Base-by-base conservation (phyloP, 2,329 filamentous ascomycete species). In the Cladosporium sp. region DNA sequence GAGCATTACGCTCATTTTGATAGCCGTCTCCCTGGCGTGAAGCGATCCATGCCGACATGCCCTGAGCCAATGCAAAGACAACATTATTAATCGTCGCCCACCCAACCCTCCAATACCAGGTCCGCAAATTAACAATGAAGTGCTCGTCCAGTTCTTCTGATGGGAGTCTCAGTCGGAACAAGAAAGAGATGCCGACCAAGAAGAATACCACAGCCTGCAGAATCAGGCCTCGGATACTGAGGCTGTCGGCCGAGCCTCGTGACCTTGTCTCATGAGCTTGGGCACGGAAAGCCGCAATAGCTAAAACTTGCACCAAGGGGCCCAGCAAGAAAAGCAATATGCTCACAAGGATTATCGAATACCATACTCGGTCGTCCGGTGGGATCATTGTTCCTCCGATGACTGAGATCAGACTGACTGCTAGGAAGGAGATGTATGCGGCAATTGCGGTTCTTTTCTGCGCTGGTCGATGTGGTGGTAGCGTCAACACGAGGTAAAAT, bases 41-140 rank as follows among this genome's bases (percentile, higher is more conserved):
- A n/a, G 30, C n/a, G 13, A 36, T 20, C 30, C 16, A 45, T 13
- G 30, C 30, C 27, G 25, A 19, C 7, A 45, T 15, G 8, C 42
- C 42, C 8, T 45, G 42, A 45, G 30, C 30, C 16, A 45, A 6
- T 5, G 42, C 42, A 11, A 46, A 46, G 20, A 46, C 15, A 20
- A 38, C 9, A 15, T 46, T 46, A 9, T 46, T 46, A 19, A 46
- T 29, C 8, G 33, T 46, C 15, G 43, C 22, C 43, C 20, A 38
- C 19, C 33, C 43, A 7, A 38, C 8, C 15, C 19, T 46, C 33
- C 43, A 46, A 20, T 38, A 46, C 33, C 43, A 46, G 11, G 15
- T 27, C 20, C 22, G 43, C 6, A 46, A 19, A 30, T 46, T 46
- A 32, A 46, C 43, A 16, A 38, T 38, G 11, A 46, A 38, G 15